These are phyloP conservation scores for Parasarocladium wereldwijsianum DNA, from an alignment of 2,329 filamentous ascomycete genomes.

Conservation along the genomic window DNA sequence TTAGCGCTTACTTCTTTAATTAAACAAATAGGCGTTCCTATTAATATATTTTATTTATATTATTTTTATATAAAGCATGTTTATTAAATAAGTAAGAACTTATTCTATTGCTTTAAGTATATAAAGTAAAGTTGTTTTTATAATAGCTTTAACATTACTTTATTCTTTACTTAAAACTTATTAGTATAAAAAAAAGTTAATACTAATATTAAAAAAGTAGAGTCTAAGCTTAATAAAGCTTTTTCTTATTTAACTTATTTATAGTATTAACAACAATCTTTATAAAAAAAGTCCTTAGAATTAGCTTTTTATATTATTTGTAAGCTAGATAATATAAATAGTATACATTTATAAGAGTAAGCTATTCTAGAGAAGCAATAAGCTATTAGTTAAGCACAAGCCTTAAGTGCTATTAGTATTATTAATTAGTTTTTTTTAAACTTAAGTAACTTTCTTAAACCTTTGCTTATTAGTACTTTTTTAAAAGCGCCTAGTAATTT, in stretches of 20 bases:
- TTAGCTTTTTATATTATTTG: too few species aligned
- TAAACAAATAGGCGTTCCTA: not conserved
- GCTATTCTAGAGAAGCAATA: too few species aligned
- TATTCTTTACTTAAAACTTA: not conserved
- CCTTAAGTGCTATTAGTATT: not conserved
- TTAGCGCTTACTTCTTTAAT: not conserved
- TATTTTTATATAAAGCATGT: not conserved
- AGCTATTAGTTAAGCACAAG: too few species aligned
- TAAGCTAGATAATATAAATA: too few species aligned
- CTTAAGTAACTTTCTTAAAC: not conserved
- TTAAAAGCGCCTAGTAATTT: too few species aligned
- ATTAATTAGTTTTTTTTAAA: not conserved
- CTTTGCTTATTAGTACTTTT: not conserved
- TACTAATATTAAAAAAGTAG: not conserved
- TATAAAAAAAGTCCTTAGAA: too few species aligned
- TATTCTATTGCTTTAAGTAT: constrained; percentile 2
- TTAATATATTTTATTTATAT: not conserved
- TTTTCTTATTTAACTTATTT: too few species aligned
- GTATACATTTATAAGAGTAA: too few species aligned
- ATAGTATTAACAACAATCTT: not conserved
- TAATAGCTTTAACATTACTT: not conserved
- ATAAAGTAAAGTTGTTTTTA: constrained; percentile 1
- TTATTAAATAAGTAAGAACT: not conserved
- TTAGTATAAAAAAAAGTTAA: too few species aligned
- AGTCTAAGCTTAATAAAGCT: too few species aligned